Base-by-base conservation (phyloP, 1,284 basidiomycete genomes). In the Fomitiporia mediterranea region DNA sequence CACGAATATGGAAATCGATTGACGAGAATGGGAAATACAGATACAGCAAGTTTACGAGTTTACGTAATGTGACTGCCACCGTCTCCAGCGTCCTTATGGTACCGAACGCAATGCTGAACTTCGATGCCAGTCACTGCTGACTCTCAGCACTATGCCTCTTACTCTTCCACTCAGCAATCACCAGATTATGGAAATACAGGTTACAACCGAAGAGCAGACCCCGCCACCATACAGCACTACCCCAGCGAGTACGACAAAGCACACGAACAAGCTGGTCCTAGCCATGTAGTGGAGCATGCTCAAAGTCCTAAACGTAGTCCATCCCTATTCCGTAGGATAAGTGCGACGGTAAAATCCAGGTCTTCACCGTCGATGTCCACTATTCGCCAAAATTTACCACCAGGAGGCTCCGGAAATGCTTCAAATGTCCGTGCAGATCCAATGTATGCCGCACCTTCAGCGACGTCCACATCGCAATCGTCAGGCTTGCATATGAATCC, bases 251-350 rank as follows among this genome's bases (percentile, higher is more conserved):
- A 46, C n/a, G 15, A 13, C 11, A 13, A 23, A 15, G 4, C 23
- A 11, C 25, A 30, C 6, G 44, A 46, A n/a, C 2, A 15, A 46
- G 13, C 13, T 15, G 25, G 30, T 15, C n/a, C 2, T 11, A 44
- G 43, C n/a, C 21, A 6, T 40, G 19, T 8, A 2, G n/a, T 27
- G 23, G 43, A 44, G 11, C 21, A 28, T 27, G 25, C 8, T 3
- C 43, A 27, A 25, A n/a, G 4, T 30, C 44, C 44, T 6, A 46
- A 30, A 17, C 44, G 44, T 15, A 46, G 44, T 3, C 44, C 25
- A 5, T 46, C 44, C 17, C 30, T 46, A 46, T 46, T 46, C 7
- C 44, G 44, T 17, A 46, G 44, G 30, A 32, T 46, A 46, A 46
- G 30, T 17, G 44, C 28, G 3, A 17, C 44, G 27, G 30, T 46